These are phyloP conservation scores for Pisolithus microcarpus DNA, from an alignment of 768 basidiomycete species.

Conservation along the genomic window DNA sequence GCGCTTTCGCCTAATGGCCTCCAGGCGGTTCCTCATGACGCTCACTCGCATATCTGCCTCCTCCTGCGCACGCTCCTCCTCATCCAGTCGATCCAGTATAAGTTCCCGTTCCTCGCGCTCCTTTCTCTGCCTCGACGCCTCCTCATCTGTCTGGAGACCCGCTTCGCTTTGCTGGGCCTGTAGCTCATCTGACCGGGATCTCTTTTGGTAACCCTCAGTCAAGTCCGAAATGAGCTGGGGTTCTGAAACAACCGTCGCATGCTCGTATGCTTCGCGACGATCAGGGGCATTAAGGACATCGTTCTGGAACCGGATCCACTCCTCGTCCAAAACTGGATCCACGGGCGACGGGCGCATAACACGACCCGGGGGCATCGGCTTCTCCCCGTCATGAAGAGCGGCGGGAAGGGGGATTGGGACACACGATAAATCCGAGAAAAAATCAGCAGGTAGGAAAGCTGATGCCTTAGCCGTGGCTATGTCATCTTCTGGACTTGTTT, in stretches of 20 bases:
- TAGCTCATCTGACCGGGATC: slow-evolving; percentile 18
- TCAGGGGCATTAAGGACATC: slow-evolving; percentile 45
- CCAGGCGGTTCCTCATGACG: slow-evolving; percentile 57
- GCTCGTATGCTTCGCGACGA: slow-evolving; percentile 48
- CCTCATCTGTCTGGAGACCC: slow-evolving; percentile 24
- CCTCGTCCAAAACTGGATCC: slow-evolving; percentile 47
- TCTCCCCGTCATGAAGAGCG: slow-evolving; percentile 30
- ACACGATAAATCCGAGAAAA: slow-evolving; percentile 73
- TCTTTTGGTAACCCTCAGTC: slow-evolving; percentile 42
- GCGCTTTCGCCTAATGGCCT: slow-evolving; percentile 45
- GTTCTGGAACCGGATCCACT: slow-evolving; percentile 69
- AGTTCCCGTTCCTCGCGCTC: slow-evolving; percentile 71
- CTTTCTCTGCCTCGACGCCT: slow-evolving; percentile 40
- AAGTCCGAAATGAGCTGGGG: slow-evolving; percentile 47
- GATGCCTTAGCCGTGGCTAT: slow-evolving; percentile 13
- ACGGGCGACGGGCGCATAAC: background rate
- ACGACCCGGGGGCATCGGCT: background rate
- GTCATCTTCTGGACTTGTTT: slow-evolving; percentile 1
- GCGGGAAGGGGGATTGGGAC: slow-evolving; percentile 38
- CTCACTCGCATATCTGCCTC: slow-evolving; percentile 75
- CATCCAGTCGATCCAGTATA: slow-evolving; percentile 79
- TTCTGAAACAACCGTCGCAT: slow-evolving; percentile 67
- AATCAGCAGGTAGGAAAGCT: slow-evolving; percentile 50
- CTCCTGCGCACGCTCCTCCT: slow-evolving; percentile 82
- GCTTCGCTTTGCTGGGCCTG: slow-evolving; percentile 13